A percentile compares a stretch with the other conserved stretches of the same genome.
These are phyloP conservation scores for Setaria italica DNA, from an alignment of 202 grass and related monocot genomes.

Conservation along the genomic window DNA sequence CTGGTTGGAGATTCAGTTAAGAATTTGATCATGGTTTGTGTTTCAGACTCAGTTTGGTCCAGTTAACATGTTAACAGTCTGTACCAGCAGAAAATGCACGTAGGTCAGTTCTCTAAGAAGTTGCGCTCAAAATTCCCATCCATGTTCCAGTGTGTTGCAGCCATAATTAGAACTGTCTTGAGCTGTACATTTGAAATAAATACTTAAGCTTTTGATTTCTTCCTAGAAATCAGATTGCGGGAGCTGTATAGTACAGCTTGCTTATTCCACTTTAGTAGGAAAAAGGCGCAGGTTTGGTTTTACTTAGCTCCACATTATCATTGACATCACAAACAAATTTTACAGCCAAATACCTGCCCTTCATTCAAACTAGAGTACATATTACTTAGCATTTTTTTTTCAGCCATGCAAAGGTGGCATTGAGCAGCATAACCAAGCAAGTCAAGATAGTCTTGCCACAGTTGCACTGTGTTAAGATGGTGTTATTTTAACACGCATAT, in stretches of 20 bases:
- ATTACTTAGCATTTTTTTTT: neutral
- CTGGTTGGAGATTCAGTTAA: neutral
- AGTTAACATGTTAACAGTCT: neutral
- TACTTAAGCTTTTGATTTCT: neutral
- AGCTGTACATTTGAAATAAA: neutral
- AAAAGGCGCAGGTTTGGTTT: neutral
- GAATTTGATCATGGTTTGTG: neutral
- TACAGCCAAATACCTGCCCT: neutral
- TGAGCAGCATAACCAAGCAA: neutral
- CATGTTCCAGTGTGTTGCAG: neutral
- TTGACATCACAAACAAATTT: neutral
- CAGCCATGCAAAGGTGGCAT: neutral
- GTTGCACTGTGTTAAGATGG: neutral
- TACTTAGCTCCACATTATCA: neutral
- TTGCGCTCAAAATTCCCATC: neutral
- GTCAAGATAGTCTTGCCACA: neutral
- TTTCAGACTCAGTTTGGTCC: neutral
- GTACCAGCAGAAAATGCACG: constrained; percentile 11
- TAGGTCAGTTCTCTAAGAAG: neutral
- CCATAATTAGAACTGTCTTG: neutral
- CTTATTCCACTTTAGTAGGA: neutral
- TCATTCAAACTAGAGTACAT: neutral
- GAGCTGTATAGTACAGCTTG: neutral
- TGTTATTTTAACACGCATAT: neutral
- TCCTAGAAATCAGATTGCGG: neutral